Evolutionary conservation across 2,329 filamentous ascomycete species (phyloP), one percentile per base, ranked within the genome.

Genomic region (Rhinocladiella similis): DNA sequence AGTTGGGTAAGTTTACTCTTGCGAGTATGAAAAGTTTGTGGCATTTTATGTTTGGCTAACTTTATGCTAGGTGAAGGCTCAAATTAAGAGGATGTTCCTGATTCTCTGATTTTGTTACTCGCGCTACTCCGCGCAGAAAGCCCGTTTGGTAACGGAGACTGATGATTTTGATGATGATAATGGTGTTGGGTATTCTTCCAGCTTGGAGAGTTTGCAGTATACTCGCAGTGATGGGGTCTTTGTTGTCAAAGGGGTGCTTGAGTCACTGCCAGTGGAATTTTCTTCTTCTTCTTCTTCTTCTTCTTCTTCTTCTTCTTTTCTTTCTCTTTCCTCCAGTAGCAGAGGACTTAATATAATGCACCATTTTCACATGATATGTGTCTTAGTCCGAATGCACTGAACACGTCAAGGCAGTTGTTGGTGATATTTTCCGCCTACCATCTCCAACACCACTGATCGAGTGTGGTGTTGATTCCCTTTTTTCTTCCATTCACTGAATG

Each of bases 61-160:
- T 27, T 47, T 20, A 14, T 33, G 5, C 25, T 38, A 49, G 47
- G 47, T 50, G 47, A n/a, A 33, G 19, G 9, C 29, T 45, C 53
- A 50, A 20, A 39, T 43, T 36, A 20, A 27, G 10, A 20, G 43
- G n/a, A 27, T 46, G 20, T 46, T 46, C 12, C 12, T 46, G 10
- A 5, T 46, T 16, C 22, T 13, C 18, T 43, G 41, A 43, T 20
- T 19, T 10, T 13, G 16, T 20, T 3, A 7, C n/a, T 6, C 5
- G 18, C 14, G 5, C 14, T 43, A 4, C 5, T 14, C n/a, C 41
- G 16, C 16, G 5, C 3, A 12, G 6, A 12, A 33, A 33, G 29
- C 6, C 10, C 3, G 29, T 3, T 7, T 25, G 20, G 25, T 29
- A 16, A 14, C 14, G 25, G 13, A 27, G 25, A 22, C n/a, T 46